Percentiles rank a stretch among this genome's conserved stretches.
Conservation (phyloP, 1,139 yeast genomes). For the Pichia sp. region DNA sequence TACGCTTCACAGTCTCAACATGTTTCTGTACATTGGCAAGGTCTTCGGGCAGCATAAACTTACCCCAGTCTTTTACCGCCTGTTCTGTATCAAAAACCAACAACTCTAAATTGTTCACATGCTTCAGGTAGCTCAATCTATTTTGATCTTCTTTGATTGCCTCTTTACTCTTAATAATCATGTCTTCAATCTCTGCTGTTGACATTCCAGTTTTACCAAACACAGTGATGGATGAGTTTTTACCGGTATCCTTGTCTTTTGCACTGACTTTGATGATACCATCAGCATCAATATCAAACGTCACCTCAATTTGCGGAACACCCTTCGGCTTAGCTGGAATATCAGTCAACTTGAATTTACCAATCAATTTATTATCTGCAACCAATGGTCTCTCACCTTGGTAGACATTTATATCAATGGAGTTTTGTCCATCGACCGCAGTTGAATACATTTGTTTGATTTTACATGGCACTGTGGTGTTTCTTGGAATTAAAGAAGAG, state of each 20-base stretch:
- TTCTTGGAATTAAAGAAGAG: conserved; percentile 68
- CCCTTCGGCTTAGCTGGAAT: conserved; percentile 74
- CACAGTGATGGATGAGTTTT: conserved; percentile 54
- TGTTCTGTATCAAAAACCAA: conserved; percentile 27
- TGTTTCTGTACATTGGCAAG: conserved; percentile 26
- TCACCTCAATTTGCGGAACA: conserved; percentile 63
- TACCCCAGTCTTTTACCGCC: conserved; percentile 20
- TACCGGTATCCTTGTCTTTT: conserved; percentile 51
- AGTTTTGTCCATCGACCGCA: conserved; percentile 80
- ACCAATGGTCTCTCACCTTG: conserved; percentile 77
- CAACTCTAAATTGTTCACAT: conserved; percentile 26
- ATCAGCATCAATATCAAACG: conserved; percentile 74
- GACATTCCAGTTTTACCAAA: conserved; percentile 62
- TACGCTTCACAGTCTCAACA: conserved; percentile 32
- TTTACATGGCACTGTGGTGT: conserved; percentile 68
- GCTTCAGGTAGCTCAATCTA: conserved; percentile 27
- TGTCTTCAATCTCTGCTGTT: conserved; percentile 49
- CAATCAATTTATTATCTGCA: conserved; percentile 63
- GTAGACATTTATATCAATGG: conserved; percentile 67
- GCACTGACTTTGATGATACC: conserved; percentile 76
- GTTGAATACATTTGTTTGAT: conserved; percentile 69
- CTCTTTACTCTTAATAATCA: conserved; percentile 45
- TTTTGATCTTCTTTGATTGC: conserved; percentile 37
- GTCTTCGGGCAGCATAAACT: conserved; percentile 27
- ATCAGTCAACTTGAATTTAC: conserved; percentile 58